These are phyloP conservation scores for Trichoderma sp. DNA, from an alignment of 2,329 filamentous ascomycete genomes.

Conservation along the genomic window DNA sequence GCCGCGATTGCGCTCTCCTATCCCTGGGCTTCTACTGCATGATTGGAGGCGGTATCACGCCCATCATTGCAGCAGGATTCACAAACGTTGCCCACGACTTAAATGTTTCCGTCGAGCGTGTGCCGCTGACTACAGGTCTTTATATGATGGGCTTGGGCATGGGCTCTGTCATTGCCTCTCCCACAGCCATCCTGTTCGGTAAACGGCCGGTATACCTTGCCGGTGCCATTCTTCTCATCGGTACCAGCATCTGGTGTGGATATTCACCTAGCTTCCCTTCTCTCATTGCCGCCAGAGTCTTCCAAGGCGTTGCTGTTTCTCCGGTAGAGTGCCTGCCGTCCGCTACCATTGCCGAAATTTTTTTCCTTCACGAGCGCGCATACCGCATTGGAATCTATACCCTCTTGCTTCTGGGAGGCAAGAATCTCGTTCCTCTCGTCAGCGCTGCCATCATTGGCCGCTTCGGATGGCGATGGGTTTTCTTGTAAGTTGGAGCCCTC, in stretches of 20 bases:
- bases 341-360: constrained; percentile 93
- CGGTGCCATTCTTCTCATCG: constrained; percentile 73
- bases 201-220: constrained; percentile 88
- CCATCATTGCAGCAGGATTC: constrained; percentile 87
- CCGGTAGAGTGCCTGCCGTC: constrained; percentile 91
- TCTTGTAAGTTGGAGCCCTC: constrained; percentile 58
- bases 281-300: constrained; percentile 75
- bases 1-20: constrained; percentile 74
- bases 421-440: constrained; percentile 84
- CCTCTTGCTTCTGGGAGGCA: constrained; percentile 80
- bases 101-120: constrained; percentile 64
- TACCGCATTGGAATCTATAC: constrained; percentile 95
- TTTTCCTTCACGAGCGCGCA: constrained; percentile 89
- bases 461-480: constrained; percentile 85
- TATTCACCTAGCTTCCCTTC: constrained; percentile 77
- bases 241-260: constrained; percentile 80
- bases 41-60: constrained; percentile 89
- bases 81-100: constrained; percentile 69
- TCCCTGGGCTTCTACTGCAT: constrained; percentile 90
- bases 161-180: constrained; percentile 79
- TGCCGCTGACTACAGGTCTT: constrained; percentile 84
- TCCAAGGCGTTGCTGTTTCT: constrained; percentile 84
- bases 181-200: constrained; percentile 86
- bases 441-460: constrained; percentile 80
- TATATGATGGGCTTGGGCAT: constrained; percentile 93